These are phyloP conservation scores for Metschnikowia reukaufii DNA, from an alignment of 805 yeast genomes.

Conservation along the genomic window DNA sequence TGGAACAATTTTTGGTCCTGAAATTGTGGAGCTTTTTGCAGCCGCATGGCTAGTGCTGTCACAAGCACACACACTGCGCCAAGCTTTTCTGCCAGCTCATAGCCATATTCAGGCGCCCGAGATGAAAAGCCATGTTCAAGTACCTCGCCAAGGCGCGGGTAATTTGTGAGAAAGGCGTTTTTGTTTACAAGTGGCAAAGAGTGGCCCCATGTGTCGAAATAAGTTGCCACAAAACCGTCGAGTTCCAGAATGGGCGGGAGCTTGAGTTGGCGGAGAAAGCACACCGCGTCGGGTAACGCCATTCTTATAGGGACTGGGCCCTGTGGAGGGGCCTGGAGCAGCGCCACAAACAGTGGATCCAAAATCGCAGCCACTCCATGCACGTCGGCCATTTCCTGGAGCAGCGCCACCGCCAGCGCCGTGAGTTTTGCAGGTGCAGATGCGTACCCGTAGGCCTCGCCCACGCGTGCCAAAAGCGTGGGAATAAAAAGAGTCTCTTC, in stretches of 20 bases:
- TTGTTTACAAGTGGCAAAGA: constrained; percentile 69
- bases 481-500: constrained; percentile 79
- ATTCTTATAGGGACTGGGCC: constrained; percentile 25
- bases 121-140: constrained; percentile 39
- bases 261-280: constrained; percentile 39
- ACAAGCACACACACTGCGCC: constrained; percentile 54
- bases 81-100: constrained; percentile 49
- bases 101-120: constrained; percentile 11
- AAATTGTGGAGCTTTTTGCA: constrained; percentile 40
- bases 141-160: constrained; percentile 46
- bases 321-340: background rate
- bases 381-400: constrained; percentile 37
- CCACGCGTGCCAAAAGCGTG: constrained; percentile 64
- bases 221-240: constrained; percentile 66
- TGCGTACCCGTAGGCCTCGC: constrained; percentile 68
- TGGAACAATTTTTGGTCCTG: too few species aligned
- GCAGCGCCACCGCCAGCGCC: constrained; percentile 67
- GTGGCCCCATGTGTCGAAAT: constrained; percentile 77
- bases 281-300: constrained; percentile 40
- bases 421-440: constrained; percentile 70
- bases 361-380: background rate
- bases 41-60: constrained; percentile 48
- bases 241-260: constrained; percentile 54
- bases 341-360: background rate
- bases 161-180: constrained; percentile 63